A percentile compares a stretch with the other conserved stretches of the same genome.
phyloP scores from a whole-genome alignment of 208 protist genomes.

The Acanthamoeba castellanii region DNA sequence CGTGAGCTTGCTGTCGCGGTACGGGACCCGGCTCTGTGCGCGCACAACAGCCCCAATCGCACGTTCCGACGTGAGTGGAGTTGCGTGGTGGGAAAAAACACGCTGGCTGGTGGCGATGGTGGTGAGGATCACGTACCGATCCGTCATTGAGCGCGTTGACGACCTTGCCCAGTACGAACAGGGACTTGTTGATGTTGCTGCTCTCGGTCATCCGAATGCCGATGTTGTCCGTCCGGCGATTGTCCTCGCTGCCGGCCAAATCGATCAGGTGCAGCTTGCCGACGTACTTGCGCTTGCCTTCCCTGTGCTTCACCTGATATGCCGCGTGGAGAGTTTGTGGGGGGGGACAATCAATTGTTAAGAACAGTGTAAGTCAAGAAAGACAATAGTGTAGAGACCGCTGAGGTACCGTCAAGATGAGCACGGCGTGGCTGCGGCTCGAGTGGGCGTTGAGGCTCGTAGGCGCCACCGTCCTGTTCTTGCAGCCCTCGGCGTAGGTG shows the following conservation, averaged over 20 bases:
- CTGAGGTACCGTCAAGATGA: not conserved
- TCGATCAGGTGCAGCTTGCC: slow-evolving; percentile 92
- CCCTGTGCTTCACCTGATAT: slow-evolving; percentile 78
- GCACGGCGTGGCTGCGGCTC: slow-evolving; percentile 88
- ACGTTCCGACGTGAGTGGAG: too few species aligned
- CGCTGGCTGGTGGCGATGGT: not conserved
- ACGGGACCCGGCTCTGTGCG: slow-evolving; percentile 87
- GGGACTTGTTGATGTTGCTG: slow-evolving; percentile 92
- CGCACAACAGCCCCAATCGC: too few species aligned
- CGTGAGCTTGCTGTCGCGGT: slow-evolving; percentile 94
- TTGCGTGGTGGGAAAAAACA: not conserved
- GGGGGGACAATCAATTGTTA: too few species aligned
- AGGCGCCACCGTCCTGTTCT: slow-evolving; percentile 87
- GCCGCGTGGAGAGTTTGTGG: slow-evolving; percentile 78
- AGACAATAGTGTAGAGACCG: too few species aligned
- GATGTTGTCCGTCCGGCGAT: slow-evolving; percentile 60
- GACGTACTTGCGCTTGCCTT: slow-evolving; percentile 50
- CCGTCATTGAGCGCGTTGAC: slow-evolving; percentile 90
- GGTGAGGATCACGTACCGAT: not conserved
- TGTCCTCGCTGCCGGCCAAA: slow-evolving; percentile 88
- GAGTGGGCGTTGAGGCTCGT: slow-evolving; percentile 90
- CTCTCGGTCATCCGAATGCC: slow-evolving; percentile 88
- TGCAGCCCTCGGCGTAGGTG: slow-evolving; percentile 82
- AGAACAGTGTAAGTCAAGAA: too few species aligned
- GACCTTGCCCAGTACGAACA: slow-evolving; percentile 92